Conservation (phyloP, 352 stramenopile genomes). For the Globisporangium radiosum region DNA sequence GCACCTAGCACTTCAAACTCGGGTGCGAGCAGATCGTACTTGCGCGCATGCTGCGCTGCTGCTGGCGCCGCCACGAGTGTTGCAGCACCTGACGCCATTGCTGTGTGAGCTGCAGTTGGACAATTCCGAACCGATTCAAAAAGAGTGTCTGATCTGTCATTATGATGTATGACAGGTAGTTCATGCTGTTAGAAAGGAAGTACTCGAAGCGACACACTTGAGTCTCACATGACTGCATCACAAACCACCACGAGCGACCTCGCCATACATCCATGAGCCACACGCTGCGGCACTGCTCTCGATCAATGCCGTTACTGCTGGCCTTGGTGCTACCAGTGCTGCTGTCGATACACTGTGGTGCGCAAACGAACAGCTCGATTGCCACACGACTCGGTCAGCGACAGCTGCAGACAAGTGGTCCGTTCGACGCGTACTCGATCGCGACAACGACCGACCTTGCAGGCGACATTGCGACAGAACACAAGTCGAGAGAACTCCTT, state of each 20-base stretch:
- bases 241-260: no score
- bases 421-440: background rate
- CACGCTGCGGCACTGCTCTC: no score
- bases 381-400: background rate
- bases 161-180: no score
- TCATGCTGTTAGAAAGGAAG: no score
- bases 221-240: no score
- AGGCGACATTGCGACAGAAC: background rate
- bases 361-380: background rate
- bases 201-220: no score
- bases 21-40: constrained; percentile 47
- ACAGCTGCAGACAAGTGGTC: background rate
- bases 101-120: no score
- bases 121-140: no score
- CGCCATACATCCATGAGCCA: no score
- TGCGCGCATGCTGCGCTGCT: background rate
- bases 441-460: background rate
- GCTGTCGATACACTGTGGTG: background rate
- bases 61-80: background rate
- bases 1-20: constrained; percentile 69
- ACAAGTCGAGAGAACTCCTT: constrained; percentile 13
- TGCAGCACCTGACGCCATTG: background rate
- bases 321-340: background rate
- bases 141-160: no score
- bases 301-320: background rate